Evolutionary conservation across 345 rosid genomes (phyloP).

Genomic region (Physaria fendleri): DNA sequence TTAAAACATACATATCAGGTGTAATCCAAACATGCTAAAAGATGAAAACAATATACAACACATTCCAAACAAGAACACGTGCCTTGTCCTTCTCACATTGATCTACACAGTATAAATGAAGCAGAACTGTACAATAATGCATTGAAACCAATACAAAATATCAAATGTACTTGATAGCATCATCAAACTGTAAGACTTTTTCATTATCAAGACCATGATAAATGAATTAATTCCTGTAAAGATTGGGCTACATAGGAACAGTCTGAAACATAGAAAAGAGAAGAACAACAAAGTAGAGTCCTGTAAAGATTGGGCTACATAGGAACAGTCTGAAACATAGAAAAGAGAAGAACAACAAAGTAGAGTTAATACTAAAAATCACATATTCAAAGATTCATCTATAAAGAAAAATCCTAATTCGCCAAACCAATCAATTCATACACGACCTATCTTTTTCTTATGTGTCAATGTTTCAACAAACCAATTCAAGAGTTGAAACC

Average conservation of each 20-base stretch:
- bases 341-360: too few species aligned
- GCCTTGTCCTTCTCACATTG: slow-evolving; percentile 91
- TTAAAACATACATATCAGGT: slow-evolving; percentile 1
- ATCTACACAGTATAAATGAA: slow-evolving; percentile 53
- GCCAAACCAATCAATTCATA: background rate
- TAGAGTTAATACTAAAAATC: slow-evolving; percentile 4
- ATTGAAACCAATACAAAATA: too few species aligned
- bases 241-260: slow-evolving; percentile 90
- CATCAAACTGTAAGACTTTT: too few species aligned
- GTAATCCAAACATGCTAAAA: background rate
- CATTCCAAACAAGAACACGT: slow-evolving; percentile 39
- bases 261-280: slow-evolving; percentile 74
- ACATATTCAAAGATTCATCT: background rate
- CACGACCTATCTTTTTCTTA: background rate
- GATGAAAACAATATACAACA: background rate
- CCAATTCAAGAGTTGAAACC: background rate
- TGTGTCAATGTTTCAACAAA: background rate
- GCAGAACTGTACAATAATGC: too few species aligned
- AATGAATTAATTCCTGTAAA: slow-evolving; percentile 87
- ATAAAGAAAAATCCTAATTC: background rate
- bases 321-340: too few species aligned
- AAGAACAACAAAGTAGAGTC: too few species aligned
- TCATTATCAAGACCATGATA: slow-evolving; percentile 86
- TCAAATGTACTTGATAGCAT: too few species aligned
- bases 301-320: too few species aligned